A percentile compares a stretch with the other conserved stretches of the same genome.
phyloP scores from a whole-genome alignment of 2,329 filamentous ascomycete genomes.

The Simplicillium sp. region DNA sequence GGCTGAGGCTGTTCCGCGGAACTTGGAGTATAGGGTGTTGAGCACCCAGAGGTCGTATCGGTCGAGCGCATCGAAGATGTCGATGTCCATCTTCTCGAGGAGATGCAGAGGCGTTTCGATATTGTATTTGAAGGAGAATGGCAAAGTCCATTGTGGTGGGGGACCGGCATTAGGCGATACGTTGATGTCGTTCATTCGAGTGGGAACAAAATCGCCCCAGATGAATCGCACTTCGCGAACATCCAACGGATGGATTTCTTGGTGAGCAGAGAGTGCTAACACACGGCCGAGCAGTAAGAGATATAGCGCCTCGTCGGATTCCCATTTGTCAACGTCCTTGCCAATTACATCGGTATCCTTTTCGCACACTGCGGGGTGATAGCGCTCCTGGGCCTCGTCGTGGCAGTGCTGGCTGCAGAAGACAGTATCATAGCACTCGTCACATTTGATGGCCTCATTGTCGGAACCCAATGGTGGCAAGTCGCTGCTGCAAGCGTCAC shows the following conservation, averaged over 20 bases:
- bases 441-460: conserved; percentile 42
- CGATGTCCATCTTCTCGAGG: conserved; percentile 75
- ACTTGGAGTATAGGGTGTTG: conserved; percentile 88
- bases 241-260: conserved; percentile 53
- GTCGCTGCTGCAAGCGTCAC: conserved; percentile 76
- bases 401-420: conserved; percentile 55
- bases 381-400: conserved; percentile 45
- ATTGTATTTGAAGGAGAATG: conserved; percentile 70
- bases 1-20: conserved; percentile 85
- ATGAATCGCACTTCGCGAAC: conserved; percentile 56
- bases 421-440: conserved; percentile 55
- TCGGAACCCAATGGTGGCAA: conserved; percentile 51
- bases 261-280: conserved; percentile 53
- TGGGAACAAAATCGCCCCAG: conserved; percentile 57
- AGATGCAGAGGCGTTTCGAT: conserved; percentile 67
- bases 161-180: conserved; percentile 44
- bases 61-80: conserved; percentile 53
- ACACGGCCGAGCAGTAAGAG: conserved; percentile 52
- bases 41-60: conserved; percentile 71
- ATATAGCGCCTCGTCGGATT: conserved; percentile 53
- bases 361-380: conserved; percentile 58
- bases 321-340: conserved; percentile 51
- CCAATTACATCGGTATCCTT: conserved; percentile 57
- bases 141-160: conserved; percentile 57
- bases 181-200: conserved; percentile 41